These are phyloP conservation scores for Tetradesmus lagerheimii DNA, from an alignment of 139 green algal species.

Conservation along the genomic window DNA sequence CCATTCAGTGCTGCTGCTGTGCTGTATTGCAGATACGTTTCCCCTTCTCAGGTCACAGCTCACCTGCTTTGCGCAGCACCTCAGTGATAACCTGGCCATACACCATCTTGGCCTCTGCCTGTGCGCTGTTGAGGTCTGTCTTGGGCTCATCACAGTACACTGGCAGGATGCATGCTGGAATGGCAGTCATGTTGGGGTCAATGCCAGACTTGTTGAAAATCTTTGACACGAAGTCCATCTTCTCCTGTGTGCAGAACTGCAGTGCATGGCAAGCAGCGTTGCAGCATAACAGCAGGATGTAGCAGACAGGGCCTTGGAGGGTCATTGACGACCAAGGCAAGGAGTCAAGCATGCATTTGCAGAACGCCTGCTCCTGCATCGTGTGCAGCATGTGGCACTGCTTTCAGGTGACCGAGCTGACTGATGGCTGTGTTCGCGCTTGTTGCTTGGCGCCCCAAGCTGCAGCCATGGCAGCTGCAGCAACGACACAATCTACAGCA, in stretches of 20 bases:
- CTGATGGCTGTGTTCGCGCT: neutral
- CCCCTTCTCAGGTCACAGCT: neutral
- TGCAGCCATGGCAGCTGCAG: too few species aligned
- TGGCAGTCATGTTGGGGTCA: neutral
- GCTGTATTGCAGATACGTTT: neutral
- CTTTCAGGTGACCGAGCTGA: neutral
- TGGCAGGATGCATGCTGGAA: slow-evolving; percentile 37
- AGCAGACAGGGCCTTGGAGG: too few species aligned
- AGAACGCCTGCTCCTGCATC: neutral
- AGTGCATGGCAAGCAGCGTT: neutral
- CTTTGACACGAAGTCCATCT: slow-evolving; percentile 37
- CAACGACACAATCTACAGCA: too few species aligned
- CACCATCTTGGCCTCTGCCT: slow-evolving; percentile 47
- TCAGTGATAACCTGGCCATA: slow-evolving; percentile 25
- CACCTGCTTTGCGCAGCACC: slow-evolving; percentile 48
- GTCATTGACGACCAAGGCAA: neutral
- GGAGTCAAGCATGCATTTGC: neutral
- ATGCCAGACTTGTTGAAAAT: slow-evolving; percentile 41
- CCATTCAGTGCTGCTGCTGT: too few species aligned
- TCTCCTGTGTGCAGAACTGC: slow-evolving; percentile 29
- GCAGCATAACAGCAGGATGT: neutral
- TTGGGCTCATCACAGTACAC: slow-evolving; percentile 2
- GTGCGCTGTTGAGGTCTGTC: slow-evolving; percentile 33
- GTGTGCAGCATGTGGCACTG: neutral
- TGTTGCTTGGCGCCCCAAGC: neutral